A percentile compares a stretch with the other conserved stretches of the same genome.
phyloP scores from a whole-genome alignment of 202 grass and related monocot species.

The Bolboschoenoplectus hybrid region DNA sequence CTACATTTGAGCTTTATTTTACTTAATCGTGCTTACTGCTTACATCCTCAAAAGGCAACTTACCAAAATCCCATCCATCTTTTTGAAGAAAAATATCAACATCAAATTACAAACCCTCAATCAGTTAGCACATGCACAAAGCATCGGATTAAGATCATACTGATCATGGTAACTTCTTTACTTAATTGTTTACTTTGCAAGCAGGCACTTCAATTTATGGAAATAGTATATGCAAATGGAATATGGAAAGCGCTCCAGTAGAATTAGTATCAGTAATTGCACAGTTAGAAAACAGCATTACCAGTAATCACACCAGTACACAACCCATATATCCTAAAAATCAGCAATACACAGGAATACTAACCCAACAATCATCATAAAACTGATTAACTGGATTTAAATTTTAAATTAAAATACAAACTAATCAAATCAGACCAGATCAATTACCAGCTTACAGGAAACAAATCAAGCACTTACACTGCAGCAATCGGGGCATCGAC shows the following conservation, averaged over 20 bases:
- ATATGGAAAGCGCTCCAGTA: background rate
- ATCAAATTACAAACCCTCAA: background rate
- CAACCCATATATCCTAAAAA: slow-evolving; percentile 30
- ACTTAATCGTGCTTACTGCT: background rate
- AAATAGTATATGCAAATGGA: background rate
- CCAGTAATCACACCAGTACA: slow-evolving; percentile 45
- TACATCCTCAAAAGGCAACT: background rate
- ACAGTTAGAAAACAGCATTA: slow-evolving; percentile 4
- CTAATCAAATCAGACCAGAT: slow-evolving; percentile 13
- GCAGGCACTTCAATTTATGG: slow-evolving; percentile 4
- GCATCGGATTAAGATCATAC: background rate
- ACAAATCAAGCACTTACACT: slow-evolving; percentile 51
- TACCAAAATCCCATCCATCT: background rate
- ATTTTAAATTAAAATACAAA: slow-evolving; percentile 31
- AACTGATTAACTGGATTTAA: slow-evolving; percentile 43
- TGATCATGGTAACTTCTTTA: background rate
- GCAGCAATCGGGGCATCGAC: slow-evolving; percentile 76
- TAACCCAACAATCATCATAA: slow-evolving; percentile 41
- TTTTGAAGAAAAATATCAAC: background rate
- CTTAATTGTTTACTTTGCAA: background rate
- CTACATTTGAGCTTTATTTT: background rate
- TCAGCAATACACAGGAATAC: background rate
- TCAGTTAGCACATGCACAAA: background rate
- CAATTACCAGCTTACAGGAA: slow-evolving; percentile 45
- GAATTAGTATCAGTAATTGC: slow-evolving; percentile 26